Evolutionary conservation across 768 basidiomycete genomes (phyloP), one percentile per base, ranked within the genome.

Genomic region (Tricholoma flavovirens): DNA sequence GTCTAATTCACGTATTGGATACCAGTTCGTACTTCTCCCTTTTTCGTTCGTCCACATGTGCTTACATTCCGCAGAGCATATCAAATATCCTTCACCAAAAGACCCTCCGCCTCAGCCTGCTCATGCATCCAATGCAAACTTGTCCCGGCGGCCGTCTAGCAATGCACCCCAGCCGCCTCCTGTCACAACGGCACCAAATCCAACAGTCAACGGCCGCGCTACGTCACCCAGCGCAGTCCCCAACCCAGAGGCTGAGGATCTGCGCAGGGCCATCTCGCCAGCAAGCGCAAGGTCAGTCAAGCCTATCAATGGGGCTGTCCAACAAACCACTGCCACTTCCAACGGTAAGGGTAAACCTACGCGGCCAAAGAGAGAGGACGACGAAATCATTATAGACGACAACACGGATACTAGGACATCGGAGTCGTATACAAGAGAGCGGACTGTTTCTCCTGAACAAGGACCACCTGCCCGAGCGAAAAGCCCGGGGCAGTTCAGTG

Each of bases 1-100:
- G 78, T 19, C 66, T 90, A 49, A 81, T 96, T n/a, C 90, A 98
- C 67, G 83, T 97, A 56, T 79, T 99, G 58, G 97, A 99, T 70
- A 98, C 96, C 7, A 93, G 95, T 95, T 59, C 60, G 91, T 83
- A 21, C 40, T 59, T 52, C 29, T 57, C 56, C 29, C 19, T n/a
- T 17, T n/a, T 40, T 35, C 33, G 24, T 32, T 54, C 56, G 29
- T 19, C 29, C 2, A 11, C 21, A 15, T 33, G 24, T 19, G 10
- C 29, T 53, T 55, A 33, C 33, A n/a, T 35, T 15, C 40, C 49
- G 14, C 32, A 71, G 68, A 67, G 52, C 69, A 64, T 49, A 66
- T 66, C 56, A 66, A 66, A 55, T 66, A 66, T 51, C 65, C 65
- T 14, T 35, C 58, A 1, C 59, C 62, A 6, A 64, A 64, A 53